Percentiles rank a stretch among this genome's conserved stretches.
These are phyloP conservation scores for Elaphomyces granulatus DNA, from an alignment of 495 filamentous ascomycete species.

Conservation along the genomic window DNA sequence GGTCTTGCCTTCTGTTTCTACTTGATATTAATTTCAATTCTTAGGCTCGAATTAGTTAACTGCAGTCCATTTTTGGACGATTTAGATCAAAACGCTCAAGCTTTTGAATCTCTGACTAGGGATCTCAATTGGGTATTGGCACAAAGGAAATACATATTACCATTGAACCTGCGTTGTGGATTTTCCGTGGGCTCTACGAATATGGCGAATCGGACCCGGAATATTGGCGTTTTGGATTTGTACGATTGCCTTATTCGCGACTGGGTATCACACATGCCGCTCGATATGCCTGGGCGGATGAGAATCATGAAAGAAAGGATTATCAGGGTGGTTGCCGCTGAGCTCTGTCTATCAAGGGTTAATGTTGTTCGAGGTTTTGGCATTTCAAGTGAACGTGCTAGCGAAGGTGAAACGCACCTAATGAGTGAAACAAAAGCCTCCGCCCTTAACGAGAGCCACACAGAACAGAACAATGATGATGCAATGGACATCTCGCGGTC, in stretches of 20 bases:
- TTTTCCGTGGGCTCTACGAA: no score
- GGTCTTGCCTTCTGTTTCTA: conserved; percentile 5
- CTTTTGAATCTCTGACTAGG: conserved; percentile 14
- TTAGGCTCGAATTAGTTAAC: conserved; percentile 19
- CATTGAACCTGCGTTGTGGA: no score
- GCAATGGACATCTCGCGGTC: no score
- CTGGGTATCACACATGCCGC: conserved; percentile 26
- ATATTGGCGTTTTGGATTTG: conserved; percentile 13
- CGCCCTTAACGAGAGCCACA: no score
- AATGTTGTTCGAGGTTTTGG: background rate
- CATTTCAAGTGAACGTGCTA: background rate
- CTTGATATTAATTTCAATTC: no score
- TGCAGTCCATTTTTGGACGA: conserved; percentile 16
- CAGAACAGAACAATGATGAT: no score
- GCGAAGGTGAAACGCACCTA: no score
- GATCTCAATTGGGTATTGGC: no score
- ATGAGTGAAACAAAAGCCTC: no score
- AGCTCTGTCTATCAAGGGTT: conserved; percentile 25
- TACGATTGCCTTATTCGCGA: conserved; percentile 28
- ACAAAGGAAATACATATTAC: no score
- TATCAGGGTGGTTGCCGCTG: conserved; percentile 25
- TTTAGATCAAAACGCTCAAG: conserved; percentile 22
- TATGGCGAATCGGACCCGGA: no score
- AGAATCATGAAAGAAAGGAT: conserved; percentile 29
- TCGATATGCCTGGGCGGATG: conserved; percentile 20